A percentile compares a stretch with the other conserved stretches of the same genome.
Evolutionary conservation across 352 stramenopile species (phyloP).

Genomic region (Phytopythium chamaehyphon): DNA sequence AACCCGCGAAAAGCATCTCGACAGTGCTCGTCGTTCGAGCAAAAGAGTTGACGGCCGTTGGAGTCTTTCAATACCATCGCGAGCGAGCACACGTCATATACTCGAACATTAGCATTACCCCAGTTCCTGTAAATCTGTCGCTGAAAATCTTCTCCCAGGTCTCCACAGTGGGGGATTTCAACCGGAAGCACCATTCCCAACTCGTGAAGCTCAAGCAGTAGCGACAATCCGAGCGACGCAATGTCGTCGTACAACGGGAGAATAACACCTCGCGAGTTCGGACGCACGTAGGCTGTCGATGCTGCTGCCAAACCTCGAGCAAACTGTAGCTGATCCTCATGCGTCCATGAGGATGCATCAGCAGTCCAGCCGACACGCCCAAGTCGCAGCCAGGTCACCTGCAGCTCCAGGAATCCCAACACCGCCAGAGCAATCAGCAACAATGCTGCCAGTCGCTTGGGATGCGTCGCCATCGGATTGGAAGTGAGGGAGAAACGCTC

Average conservation of each 20-base stretch:
- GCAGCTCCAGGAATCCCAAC: too few relatives aligned
- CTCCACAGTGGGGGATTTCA: slow-evolving; percentile 56
- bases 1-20: slow-evolving; percentile 43
- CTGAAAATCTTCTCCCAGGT: slow-evolving; percentile 28
- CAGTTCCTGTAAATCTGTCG: slow-evolving; percentile 15
- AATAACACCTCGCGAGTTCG: slow-evolving; percentile 31
- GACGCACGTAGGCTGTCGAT: slow-evolving; percentile 11
- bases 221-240: slow-evolving; percentile 41
- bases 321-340: slow-evolving; percentile 32
- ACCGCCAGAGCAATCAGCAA: too few relatives aligned
- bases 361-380: too few relatives aligned
- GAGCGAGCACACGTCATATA: slow-evolving; percentile 50
- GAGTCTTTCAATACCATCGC: slow-evolving; percentile 22
- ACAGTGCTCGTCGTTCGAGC: slow-evolving; percentile 36
- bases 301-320: slow-evolving; percentile 16
- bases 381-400: too few relatives aligned
- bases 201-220: slow-evolving; percentile 41
- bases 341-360: too few relatives aligned
- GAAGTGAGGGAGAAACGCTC: too few relatives aligned
- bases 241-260: slow-evolving; percentile 51
- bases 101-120: slow-evolving; percentile 13
- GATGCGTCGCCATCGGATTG: background rate
- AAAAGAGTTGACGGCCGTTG: slow-evolving; percentile 34
- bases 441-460: too few relatives aligned
- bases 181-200: slow-evolving; percentile 38